A percentile compares a stretch with the other conserved stretches of the same genome.
These are phyloP conservation scores for Lichina pygmaea DNA, from an alignment of 495 filamentous ascomycete genomes.

Conservation along the genomic window DNA sequence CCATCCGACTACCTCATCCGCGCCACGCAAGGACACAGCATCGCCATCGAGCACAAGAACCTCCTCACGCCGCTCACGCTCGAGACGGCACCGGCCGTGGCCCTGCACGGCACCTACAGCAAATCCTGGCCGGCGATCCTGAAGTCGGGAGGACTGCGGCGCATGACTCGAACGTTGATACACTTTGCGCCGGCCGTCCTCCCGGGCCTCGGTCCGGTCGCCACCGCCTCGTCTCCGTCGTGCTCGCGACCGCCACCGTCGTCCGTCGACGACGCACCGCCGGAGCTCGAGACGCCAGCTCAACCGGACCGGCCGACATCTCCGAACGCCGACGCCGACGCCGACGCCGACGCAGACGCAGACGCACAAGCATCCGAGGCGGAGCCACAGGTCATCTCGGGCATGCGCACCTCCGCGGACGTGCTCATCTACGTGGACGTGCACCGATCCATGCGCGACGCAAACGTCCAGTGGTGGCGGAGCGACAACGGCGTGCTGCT, in stretches of 20 bases:
- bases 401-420: slow-evolving; percentile 60
- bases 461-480: slow-evolving; percentile 51
- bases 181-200: slow-evolving; percentile 33
- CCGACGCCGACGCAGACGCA: slow-evolving; percentile 7
- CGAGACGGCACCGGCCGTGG: slow-evolving; percentile 17
- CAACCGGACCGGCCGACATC: background rate
- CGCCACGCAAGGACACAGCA: slow-evolving; percentile 75
- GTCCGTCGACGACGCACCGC: slow-evolving; percentile 6
- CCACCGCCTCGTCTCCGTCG: background rate
- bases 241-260: slow-evolving; percentile 27
- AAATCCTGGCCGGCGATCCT: slow-evolving; percentile 47
- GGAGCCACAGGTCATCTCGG: slow-evolving; percentile 35
- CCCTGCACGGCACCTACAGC: slow-evolving; percentile 75
- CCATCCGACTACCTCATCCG: slow-evolving; percentile 62
- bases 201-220: background rate
- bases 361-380: slow-evolving; percentile 3
- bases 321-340: background rate
- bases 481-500: slow-evolving; percentile 48
- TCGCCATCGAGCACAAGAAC: slow-evolving; percentile 36
- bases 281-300: background rate
- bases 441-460: slow-evolving; percentile 28
- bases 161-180: slow-evolving; percentile 63
- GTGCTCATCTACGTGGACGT: slow-evolving; percentile 63
- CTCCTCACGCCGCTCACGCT: slow-evolving; percentile 39
- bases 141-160: slow-evolving; percentile 41